A percentile compares a stretch with the other conserved stretches of the same genome.
Evolutionary conservation across 2,329 filamentous ascomycete genomes (phyloP).

Genomic region (Fonsecaea pugnacius): DNA sequence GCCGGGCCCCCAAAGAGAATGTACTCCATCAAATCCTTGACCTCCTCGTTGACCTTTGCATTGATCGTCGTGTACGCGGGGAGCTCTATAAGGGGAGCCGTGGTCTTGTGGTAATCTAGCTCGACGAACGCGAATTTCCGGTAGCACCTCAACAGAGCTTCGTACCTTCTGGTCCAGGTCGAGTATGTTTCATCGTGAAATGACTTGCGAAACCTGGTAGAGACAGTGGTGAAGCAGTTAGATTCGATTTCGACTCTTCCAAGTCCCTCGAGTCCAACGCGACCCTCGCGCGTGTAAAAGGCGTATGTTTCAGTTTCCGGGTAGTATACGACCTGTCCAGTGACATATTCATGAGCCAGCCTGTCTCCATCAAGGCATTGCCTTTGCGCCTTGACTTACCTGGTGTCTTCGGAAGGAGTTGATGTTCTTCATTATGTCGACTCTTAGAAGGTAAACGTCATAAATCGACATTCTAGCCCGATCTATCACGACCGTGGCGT

Average conservation of each 20-base stretch:
- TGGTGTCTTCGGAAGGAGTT: background rate
- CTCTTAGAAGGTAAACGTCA: background rate
- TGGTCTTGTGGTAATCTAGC: background rate
- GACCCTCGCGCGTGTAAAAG: background rate
- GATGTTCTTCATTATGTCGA: background rate
- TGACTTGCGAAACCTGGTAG: background rate
- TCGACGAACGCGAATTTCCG: background rate
- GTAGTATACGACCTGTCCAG: background rate
- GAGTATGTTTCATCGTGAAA: background rate
- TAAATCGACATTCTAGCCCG: background rate
- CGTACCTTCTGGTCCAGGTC: background rate
- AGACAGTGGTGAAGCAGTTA: background rate
- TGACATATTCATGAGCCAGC: background rate
- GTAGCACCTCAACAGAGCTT: background rate
- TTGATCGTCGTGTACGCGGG: background rate
- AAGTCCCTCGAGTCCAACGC: background rate
- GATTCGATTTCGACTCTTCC: background rate
- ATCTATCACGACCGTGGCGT: background rate
- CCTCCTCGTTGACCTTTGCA: constrained; percentile 6
- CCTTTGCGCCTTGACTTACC: background rate
- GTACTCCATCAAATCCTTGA: constrained; percentile 14
- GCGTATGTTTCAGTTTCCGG: background rate
- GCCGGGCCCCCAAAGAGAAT: constrained; percentile 3
- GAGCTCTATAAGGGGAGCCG: background rate
- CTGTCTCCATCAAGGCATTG: background rate